These are phyloP conservation scores for Lycium ferocissimum DNA, from an alignment of 257 asterid species.

Conservation along the genomic window DNA sequence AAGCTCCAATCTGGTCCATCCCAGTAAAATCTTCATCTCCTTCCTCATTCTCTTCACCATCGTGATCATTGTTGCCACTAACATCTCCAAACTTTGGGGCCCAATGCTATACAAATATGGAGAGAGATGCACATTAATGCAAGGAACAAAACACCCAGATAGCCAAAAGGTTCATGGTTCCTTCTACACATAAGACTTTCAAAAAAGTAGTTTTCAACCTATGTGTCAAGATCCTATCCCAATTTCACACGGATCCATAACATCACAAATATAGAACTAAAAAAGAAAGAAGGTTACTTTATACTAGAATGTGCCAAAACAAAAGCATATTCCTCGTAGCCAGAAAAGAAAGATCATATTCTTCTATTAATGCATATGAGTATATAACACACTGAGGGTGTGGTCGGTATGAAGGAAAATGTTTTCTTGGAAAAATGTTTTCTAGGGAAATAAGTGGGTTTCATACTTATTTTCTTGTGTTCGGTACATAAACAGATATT, in stretches of 20 bases:
- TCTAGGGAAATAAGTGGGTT: too few species aligned
- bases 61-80: constrained; percentile 35
- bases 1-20: constrained; percentile 49
- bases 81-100: constrained; percentile 49
- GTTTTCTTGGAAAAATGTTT: too few species aligned
- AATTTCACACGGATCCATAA: neutral
- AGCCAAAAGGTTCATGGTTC: neutral
- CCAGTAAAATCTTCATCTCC: constrained; percentile 53
- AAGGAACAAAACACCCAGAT: constrained; percentile 7
- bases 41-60: constrained; percentile 45
- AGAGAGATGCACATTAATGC: constrained; percentile 21
- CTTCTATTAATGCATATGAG: neutral
- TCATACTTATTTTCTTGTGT: too few species aligned
- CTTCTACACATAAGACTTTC: neutral
- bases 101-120: constrained; percentile 62
- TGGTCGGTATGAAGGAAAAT: too few species aligned
- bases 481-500: too few species aligned
- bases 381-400: neutral
- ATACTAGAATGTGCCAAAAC: neutral
- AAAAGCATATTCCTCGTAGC: neutral
- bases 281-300: neutral
- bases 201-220: neutral
- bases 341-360: neutral
- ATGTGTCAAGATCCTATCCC: neutral
- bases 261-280: neutral